Base-by-base conservation (phyloP, 352 stramenopile species). In the Pythium myriotylum region DNA sequence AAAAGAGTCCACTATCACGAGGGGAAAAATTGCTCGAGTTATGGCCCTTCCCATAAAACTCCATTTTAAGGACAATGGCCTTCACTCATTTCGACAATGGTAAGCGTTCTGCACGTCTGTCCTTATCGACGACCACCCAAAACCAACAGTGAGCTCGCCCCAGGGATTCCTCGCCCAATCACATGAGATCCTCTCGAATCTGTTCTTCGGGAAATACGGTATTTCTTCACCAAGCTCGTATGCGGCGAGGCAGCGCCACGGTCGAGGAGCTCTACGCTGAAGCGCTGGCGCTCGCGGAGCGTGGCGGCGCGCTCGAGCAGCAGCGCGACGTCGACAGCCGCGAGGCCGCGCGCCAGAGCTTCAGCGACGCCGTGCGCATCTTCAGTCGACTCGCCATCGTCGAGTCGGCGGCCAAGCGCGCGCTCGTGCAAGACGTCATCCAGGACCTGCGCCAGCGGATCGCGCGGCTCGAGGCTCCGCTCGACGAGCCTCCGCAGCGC, bases 391-490 rank as follows among this genome's bases (percentile, higher is more conserved):
- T 94, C 33, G 68, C 81, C 32, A 71, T 92, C 47, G 79, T 94
- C 57, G 84, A 94, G 68, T 91, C 80, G 35, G 78, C 80, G 19
- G 76, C 80, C 9, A 84, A 94, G 67, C 81, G 84, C 19, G 71
- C 65, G 63, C 71, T 84, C 32, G 53, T 94, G 35, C 55, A 81
- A 60, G 69, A 72, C 20, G 84, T 79, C 19, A 78, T 92, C 57
- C 40, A 19, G 13, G 84, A 88, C n/a, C 55, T 94, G 19, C 45
- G 74, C 50, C 58, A 67, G 46, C 77, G 76, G 22, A 71, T 91
- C 22, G 45, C 49, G 27, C 64, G 57, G 27, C 60, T 91, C 52
- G 65, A 88, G 9, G 70, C 82, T 49, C 77, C 72, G 12, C 72
- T 69, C 9, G 79, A 80, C 68, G 46, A 40, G 46, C 46, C 26